Percentiles rank a stretch among this genome's conserved stretches.
Conservation (phyloP, 2,329 filamentous ascomycete genomes). For the Aspergillus oerlinghausenensis region DNA sequence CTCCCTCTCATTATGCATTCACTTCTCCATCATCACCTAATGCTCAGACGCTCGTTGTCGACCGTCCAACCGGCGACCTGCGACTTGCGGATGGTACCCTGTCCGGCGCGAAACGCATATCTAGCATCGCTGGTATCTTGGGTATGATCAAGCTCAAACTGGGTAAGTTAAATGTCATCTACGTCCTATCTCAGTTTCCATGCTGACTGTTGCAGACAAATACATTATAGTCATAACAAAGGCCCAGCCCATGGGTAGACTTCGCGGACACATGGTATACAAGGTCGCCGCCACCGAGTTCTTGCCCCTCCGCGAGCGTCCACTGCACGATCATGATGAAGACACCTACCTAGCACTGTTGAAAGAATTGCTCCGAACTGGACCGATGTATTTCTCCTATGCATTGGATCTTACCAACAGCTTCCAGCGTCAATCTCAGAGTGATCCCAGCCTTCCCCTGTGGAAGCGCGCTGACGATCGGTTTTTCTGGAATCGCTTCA, state of each 20-base stretch:
- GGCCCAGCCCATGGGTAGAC: slow-evolving; percentile 78
- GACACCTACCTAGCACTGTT: slow-evolving; percentile 83
- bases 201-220: slow-evolving; percentile 59
- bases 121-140: slow-evolving; percentile 90
- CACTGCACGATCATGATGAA: slow-evolving; percentile 88
- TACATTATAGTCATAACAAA: slow-evolving; percentile 97
- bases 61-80: slow-evolving; percentile 87
- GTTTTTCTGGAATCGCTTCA: slow-evolving; percentile 97
- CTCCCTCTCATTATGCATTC: slow-evolving; percentile 90
- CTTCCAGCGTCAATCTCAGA: slow-evolving; percentile 86
- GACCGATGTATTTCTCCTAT: slow-evolving; percentile 97
- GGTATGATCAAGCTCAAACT: slow-evolving; percentile 90
- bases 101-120: slow-evolving; percentile 74
- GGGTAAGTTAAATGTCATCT: slow-evolving; percentile 52
- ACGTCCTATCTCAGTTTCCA: background rate
- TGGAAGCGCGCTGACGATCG: slow-evolving; percentile 94
- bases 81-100: slow-evolving; percentile 76
- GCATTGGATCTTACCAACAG: slow-evolving; percentile 94
- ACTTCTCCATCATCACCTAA: slow-evolving; percentile 90
- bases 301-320: slow-evolving; percentile 85
- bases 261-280: slow-evolving; percentile 96
- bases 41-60: slow-evolving; percentile 80
- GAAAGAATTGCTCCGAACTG: slow-evolving; percentile 73
- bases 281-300: slow-evolving; percentile 88
- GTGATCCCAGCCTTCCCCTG: slow-evolving; percentile 66